Base-by-base conservation (phyloP, 1,139 yeast species). In the Pneumocystis wakefieldiae region DNA sequence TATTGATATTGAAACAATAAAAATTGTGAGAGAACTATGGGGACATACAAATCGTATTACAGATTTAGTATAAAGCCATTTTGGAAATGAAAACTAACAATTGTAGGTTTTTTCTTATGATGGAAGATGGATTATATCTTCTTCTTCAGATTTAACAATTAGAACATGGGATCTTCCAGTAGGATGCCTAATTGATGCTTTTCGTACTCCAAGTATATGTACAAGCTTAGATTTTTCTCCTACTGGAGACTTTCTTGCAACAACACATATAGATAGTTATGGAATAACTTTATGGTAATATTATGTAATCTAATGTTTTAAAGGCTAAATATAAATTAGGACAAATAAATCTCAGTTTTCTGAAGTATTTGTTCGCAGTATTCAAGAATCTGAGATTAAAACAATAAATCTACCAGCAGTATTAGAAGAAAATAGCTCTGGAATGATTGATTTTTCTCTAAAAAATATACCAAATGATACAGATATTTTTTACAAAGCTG, bases 111-210 rank as follows among this genome's bases (percentile, higher is more conserved):
- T 92, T 71, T 85, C 95, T 7, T 95, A 96, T 3, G 95, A 91
- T 73, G 97, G 97, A 55, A 83, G 97, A 73, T 94, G 97, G 97
- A 77, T 94, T 59, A 85, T 94, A 14, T 84, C 95, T 32, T 84
- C 89, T 0, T 81, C 90, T 0, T 78, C 91, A 66, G 99, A 94
- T 73, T 80, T 89, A 1, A 91, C 98, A 0, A 79, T 94, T 63
- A 81, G 98, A 71, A 90, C 97, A 0, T 94, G 98, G 98, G 98
- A 94, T 73, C 80, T 94, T 66, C 97, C 98, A 41, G 87, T 97
- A 2, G 98, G 98, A 62, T 90, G 92, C 0, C 91, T 97, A 74
- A 90, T 94, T 66, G 98, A 94, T 75, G 97, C 97, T 67, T 85
- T 92, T 17, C 77, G 79, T 63, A 80, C 92, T 55, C 85, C 87